Evolutionary conservation across 129 eudicot species (phyloP).

Genomic region (Tagetes erecta): DNA sequence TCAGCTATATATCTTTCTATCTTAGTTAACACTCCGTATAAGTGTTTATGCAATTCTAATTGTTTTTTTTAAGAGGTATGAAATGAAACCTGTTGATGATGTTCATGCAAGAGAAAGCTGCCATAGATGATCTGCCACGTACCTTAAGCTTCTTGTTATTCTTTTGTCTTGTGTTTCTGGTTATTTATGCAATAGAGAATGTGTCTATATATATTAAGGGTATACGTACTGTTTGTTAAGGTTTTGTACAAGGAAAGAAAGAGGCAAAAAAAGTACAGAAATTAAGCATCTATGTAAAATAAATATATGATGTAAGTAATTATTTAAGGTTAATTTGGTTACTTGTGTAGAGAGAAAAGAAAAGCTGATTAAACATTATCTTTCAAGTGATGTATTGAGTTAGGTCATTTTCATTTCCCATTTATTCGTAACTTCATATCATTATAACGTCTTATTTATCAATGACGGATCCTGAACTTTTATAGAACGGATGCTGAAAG

Average conservation of each 20-base stretch:
- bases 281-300: neutral
- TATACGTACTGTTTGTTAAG: neutral
- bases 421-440: too few species aligned
- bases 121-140: conserved; percentile 26
- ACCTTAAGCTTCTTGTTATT: conserved; percentile 1
- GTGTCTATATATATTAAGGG: conserved; percentile 17
- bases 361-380: conserved; percentile 11
- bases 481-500: too few species aligned
- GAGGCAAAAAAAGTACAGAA: neutral
- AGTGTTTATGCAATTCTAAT: too few species aligned
- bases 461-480: too few species aligned
- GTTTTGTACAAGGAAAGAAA: conserved; percentile 29
- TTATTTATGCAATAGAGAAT: neutral
- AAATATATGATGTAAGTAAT: neutral
- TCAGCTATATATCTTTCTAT: too few species aligned
- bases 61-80: neutral
- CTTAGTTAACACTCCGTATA: too few species aligned
- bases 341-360: conserved; percentile 24
- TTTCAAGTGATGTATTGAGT: neutral
- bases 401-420: too few species aligned
- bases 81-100: conserved; percentile 40
- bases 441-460: too few species aligned
- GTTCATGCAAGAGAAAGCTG: conserved; percentile 33
- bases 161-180: neutral
- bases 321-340: neutral